Evolutionary conservation across 2,329 filamentous ascomycete genomes (phyloP).

Genomic region (Teratosphaeria epicoccoides): DNA sequence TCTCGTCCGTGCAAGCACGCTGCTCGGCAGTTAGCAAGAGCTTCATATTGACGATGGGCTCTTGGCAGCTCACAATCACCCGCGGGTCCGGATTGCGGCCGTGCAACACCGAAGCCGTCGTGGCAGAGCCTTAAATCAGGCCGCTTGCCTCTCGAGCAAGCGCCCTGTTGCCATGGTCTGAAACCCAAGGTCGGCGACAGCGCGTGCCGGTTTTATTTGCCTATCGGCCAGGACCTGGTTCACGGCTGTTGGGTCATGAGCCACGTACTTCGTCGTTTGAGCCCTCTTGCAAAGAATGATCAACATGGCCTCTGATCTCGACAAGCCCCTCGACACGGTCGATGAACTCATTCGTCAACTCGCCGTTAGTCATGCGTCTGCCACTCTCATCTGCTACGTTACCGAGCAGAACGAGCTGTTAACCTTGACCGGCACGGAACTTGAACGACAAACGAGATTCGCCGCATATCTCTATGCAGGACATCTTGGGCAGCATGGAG

Average conservation of each 20-base stretch:
- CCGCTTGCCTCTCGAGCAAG: neutral
- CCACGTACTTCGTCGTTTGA: neutral
- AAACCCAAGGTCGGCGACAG: neutral
- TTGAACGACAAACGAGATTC: neutral
- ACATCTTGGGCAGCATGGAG: neutral
- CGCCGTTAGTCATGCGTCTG: neutral
- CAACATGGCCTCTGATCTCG: neutral
- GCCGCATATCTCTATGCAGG: neutral
- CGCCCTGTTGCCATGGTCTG: neutral
- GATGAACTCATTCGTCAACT: neutral
- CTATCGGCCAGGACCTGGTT: neutral
- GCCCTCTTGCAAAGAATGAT: neutral
- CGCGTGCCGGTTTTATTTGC: neutral
- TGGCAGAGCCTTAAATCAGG: neutral
- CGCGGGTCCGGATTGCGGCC: too few relatives aligned
- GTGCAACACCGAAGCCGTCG: neutral
- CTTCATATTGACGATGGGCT: neutral
- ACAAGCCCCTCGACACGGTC: neutral
- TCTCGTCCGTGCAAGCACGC: neutral
- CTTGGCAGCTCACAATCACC: too few relatives aligned
- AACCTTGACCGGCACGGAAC: neutral
- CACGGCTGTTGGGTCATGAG: neutral
- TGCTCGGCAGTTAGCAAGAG: neutral
- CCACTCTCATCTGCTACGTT: neutral
- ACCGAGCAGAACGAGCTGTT: neutral